Base-by-base conservation (phyloP, 208 protist genomes). In the Leishmania gerbilli region DNA sequence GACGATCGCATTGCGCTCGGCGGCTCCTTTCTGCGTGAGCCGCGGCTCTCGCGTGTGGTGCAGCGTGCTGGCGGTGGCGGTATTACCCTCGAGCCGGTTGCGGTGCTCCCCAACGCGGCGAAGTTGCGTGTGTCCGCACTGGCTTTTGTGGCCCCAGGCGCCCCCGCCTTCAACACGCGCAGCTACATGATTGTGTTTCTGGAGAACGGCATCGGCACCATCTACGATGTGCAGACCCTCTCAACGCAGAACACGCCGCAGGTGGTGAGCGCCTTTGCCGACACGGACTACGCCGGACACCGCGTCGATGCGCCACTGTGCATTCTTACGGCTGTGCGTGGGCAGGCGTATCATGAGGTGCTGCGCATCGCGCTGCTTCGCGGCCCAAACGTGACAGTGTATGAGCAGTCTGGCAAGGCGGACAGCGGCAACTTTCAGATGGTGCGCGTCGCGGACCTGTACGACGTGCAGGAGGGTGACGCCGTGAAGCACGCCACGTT, bases 11-110 rank as follows among this genome's bases (percentile, higher is more conserved):
- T 96, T 27, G 89, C 90, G n/a, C 85, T 93, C 37, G 93, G 80
- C 19, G 93, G 93, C 51, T 92, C 91, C n/a, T 96, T 96, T 78
- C 81, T 96, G 71, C 90, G 86, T 24, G 91, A 93, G 81, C 87
- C 88, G 40, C 89, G 93, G 5, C 82, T 96, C 34, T 85, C 90
- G 27, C 84, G 85, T 45, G 64, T 95, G 42, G 74, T 77, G 76
- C 86, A 85, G 62, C 78, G 84, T 17, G 79, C 78, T 13, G 72
- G 64, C 21, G 68, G 51, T 19, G 72, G 80, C 74, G 76, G 34
- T 60, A 80, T 83, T 21, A 45, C 27, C 27, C 71, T 86, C 13
- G 71, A 85, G 68, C 78, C 71, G 21, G 65, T 84, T 27, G 82
- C 79, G 17, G 68, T 90, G n/a, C 79, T 87, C 71, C 84, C 87